A percentile compares a stretch with the other conserved stretches of the same genome.
Evolutionary conservation across 106 monocot genomes (phyloP).

Genomic region (Triglochin maritima): DNA sequence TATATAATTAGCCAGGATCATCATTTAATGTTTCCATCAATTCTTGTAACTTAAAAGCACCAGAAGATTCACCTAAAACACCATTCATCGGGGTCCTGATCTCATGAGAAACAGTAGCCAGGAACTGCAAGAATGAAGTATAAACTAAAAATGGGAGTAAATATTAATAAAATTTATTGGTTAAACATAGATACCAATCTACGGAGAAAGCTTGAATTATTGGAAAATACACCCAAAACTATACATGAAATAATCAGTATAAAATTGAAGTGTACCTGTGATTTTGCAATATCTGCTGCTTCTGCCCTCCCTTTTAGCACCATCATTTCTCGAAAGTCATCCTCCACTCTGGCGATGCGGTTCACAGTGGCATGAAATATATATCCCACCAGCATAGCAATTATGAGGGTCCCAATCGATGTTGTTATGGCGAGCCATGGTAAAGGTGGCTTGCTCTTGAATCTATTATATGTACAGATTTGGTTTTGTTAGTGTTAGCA

Average conservation of each 20-base stretch:
- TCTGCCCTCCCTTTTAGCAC: conserved; percentile 91
- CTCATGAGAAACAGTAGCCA: conserved; percentile 99
- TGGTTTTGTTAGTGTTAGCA: background rate
- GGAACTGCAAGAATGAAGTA: conserved; percentile 46
- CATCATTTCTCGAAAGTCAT: conserved; percentile 88
- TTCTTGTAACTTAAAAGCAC: no score
- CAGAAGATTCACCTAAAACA: conserved; percentile 55
- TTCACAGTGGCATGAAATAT: conserved; percentile 96
- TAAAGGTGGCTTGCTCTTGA: conserved; percentile 62
- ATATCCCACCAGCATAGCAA: conserved; percentile 76
- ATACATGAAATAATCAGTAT: background rate
- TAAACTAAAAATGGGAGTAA: background rate
- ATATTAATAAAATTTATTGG: background rate
- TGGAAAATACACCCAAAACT: background rate
- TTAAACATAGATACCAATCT: no score
- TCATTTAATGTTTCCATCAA: no score
- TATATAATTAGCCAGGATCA: no score
- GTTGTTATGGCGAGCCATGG: conserved; percentile 98
- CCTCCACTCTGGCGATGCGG: conserved; percentile 94
- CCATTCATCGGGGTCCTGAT: conserved; percentile 99
- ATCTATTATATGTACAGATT: conserved; percentile 32
- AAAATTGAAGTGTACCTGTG: conserved; percentile 46
- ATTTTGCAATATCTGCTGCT: conserved; percentile 94
- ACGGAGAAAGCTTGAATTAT: background rate
- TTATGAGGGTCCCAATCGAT: conserved; percentile 74